Conservation (phyloP, 805 yeast genomes). For the Ogataea philodendri region DNA sequence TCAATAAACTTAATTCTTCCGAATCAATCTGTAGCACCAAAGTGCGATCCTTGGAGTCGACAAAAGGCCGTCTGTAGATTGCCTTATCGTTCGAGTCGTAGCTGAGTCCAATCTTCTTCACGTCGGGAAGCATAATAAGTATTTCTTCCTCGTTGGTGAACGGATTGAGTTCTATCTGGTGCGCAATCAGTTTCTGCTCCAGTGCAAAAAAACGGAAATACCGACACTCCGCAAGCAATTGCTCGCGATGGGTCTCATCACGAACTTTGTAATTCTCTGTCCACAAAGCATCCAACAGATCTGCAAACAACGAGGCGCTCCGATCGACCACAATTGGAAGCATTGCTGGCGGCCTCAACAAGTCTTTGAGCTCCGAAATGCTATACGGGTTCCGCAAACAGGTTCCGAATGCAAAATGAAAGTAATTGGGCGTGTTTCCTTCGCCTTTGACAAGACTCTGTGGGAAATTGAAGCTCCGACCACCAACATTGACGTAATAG, state of each 20-base stretch:
- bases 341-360: conserved; percentile 78
- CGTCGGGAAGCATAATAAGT: conserved; percentile 45
- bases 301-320: conserved; percentile 52
- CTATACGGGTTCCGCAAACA: conserved; percentile 46
- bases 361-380: conserved; percentile 38
- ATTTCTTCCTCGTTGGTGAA: conserved; percentile 55
- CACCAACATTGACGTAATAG: conserved; percentile 57
- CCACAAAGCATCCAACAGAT: conserved; percentile 51
- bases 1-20: conserved; percentile 32
- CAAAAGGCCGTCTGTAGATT: conserved; percentile 46
- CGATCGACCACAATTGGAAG: conserved; percentile 53
- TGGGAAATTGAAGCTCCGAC: conserved; percentile 56
- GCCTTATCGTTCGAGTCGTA: conserved; percentile 21
- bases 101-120: conserved; percentile 39
- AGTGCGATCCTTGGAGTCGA: conserved; percentile 38
- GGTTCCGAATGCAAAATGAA: conserved; percentile 58
- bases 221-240: conserved; percentile 65
- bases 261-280: conserved; percentile 51
- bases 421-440: conserved; percentile 79
- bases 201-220: conserved; percentile 74
- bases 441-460: conserved; percentile 48
- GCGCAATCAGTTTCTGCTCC: conserved; percentile 66
- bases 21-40: conserved; percentile 43
- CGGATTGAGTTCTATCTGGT: conserved; percentile 51
- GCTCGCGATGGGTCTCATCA: conserved; percentile 53